Evolutionary conservation across 2,329 filamentous ascomycete species (phyloP).

Genomic region (Fusarium sp.): DNA sequence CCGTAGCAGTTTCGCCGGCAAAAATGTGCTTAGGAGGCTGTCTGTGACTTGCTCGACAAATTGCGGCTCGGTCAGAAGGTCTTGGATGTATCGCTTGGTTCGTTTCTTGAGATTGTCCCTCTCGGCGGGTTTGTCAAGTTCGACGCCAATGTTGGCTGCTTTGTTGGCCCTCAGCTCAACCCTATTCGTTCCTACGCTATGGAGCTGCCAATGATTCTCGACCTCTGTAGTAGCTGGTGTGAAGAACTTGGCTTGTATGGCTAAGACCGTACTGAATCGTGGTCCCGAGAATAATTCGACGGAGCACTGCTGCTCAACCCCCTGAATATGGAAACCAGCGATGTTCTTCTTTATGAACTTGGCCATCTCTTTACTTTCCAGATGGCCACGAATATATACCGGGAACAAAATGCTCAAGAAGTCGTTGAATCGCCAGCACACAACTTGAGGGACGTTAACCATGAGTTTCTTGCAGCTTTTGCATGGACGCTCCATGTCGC

Average conservation of each 20-base stretch:
- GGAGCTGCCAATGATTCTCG: slow-evolving; percentile 64
- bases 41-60: slow-evolving; percentile 66
- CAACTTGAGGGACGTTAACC: slow-evolving; percentile 62
- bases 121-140: slow-evolving; percentile 57
- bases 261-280: slow-evolving; percentile 59
- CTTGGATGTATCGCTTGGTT: slow-evolving; percentile 63
- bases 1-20: slow-evolving; percentile 61
- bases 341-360: slow-evolving; percentile 64
- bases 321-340: slow-evolving; percentile 56
- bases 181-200: slow-evolving; percentile 50
- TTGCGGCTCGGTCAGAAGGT: slow-evolving; percentile 60
- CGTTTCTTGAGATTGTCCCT: slow-evolving; percentile 61
- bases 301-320: slow-evolving; percentile 56
- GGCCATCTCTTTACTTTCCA: slow-evolving; percentile 63
- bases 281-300: slow-evolving; percentile 64
- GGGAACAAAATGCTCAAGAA: slow-evolving; percentile 67
- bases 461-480: slow-evolving; percentile 68
- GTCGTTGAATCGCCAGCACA: slow-evolving; percentile 71
- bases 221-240: slow-evolving; percentile 61
- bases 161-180: slow-evolving; percentile 57
- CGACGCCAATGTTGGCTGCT: slow-evolving; percentile 65
- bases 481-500: slow-evolving; percentile 67
- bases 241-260: slow-evolving; percentile 66
- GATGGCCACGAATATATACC: slow-evolving; percentile 63
- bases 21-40: slow-evolving; percentile 56